A percentile compares a stretch with the other conserved stretches of the same genome.
phyloP scores from a whole-genome alignment of 1,139 yeast genomes.

The Candida tropicalis region DNA sequence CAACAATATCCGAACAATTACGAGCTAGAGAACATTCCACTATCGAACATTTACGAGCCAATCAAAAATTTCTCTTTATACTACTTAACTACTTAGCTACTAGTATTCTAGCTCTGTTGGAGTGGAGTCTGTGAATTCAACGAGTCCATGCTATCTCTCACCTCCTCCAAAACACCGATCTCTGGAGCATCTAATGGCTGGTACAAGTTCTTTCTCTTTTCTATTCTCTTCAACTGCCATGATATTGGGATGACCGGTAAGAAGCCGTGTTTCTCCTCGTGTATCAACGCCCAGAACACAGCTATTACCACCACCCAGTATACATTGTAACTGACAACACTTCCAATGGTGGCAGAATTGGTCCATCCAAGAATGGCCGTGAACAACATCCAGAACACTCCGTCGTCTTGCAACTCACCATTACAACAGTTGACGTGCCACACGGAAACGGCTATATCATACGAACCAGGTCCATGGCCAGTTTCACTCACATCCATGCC shows the following conservation, averaged over 20 bases:
- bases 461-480: slow-evolving; percentile 52
- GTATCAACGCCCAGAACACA: slow-evolving; percentile 28
- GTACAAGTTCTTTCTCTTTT: slow-evolving; percentile 37
- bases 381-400: slow-evolving; percentile 47
- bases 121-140: slow-evolving; percentile 32
- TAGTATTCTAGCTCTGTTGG: slow-evolving; percentile 1
- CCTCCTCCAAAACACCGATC: slow-evolving; percentile 5
- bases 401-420: slow-evolving; percentile 47
- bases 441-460: slow-evolving; percentile 31
- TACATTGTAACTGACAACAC: slow-evolving; percentile 39
- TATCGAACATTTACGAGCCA: too few species aligned
- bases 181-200: slow-evolving; percentile 16
- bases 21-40: too few species aligned
- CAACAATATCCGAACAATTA: too few species aligned
- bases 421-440: slow-evolving; percentile 52
- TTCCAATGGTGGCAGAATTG: slow-evolving; percentile 51
- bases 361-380: slow-evolving; percentile 54
- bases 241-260: slow-evolving; percentile 50
- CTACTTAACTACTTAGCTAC: too few species aligned
- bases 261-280: slow-evolving; percentile 36
- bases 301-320: slow-evolving; percentile 40
- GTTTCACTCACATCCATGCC: slow-evolving; percentile 52
- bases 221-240: slow-evolving; percentile 56
- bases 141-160: slow-evolving; percentile 30
- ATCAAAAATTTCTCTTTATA: too few species aligned